Base-by-base conservation (phyloP, 2,329 filamentous ascomycete species). In the Claviceps humidiphila region DNA sequence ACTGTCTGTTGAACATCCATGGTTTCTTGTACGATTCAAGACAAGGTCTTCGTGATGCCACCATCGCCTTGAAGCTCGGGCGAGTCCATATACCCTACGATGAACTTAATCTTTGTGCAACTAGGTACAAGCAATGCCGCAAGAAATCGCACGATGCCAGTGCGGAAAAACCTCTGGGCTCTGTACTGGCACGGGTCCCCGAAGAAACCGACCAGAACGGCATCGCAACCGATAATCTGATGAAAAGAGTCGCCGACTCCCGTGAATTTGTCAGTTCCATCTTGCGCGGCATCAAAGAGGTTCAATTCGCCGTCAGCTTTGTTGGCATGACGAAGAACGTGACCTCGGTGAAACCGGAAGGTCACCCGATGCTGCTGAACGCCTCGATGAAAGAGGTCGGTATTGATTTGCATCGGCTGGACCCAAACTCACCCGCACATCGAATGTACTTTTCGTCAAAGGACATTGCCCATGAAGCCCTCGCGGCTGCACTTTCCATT, bases 371-470 rank as follows among this genome's bases (percentile, higher is more conserved):
- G 7, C 81, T 86, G 54, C 75, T 96, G 55, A 95, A 91, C 62
- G 78, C 90, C 45, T 89, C 91, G 6, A 95, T 95, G 79, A 97
- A 98, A 66, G 94, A 98, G 65, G 82, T 98, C 43, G 91, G 91
- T 55, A 79, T 98, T 63, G 93, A 98, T 63, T 73, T 98, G 42
- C 85, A 97, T 64, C 83, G 91, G 22, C 77, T 98, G 51, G 91
- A 98, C 64, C 85, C 88, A 43, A 91, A 88, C 61, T 95, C 90
- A 16, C 89, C 93, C 1, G 89, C 91, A 0, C 93, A 98, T 73
- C 83, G 93, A 57, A 98, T 97, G 93, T 97, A 98, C 68, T 98
- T 98, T 64, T 87, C 90, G 2, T 82, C 85, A 22, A 85, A 89
- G 56, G 93, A 96, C 64, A 83, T 96, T 61, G 93, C 93, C 13